A percentile compares a stretch with the other conserved stretches of the same genome.
Evolutionary conservation across 208 protist species (phyloP).

Genomic region (Acanthamoeba lenticulata): DNA sequence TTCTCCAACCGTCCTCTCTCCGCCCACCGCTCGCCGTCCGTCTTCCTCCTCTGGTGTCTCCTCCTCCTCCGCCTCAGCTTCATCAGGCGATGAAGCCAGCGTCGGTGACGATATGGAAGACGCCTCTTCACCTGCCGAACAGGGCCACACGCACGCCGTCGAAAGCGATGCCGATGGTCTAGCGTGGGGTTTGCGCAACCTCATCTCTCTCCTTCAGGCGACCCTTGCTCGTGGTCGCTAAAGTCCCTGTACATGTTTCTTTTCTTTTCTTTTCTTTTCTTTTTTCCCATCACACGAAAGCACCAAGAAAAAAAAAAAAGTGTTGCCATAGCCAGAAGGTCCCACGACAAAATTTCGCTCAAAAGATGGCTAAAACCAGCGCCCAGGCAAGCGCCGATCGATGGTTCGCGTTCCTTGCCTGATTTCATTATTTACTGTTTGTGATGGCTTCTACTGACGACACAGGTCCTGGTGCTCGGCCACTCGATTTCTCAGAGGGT

Average conservation of each 20-base stretch:
- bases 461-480: not conserved
- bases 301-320: too few relatives aligned
- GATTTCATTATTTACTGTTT: not conserved
- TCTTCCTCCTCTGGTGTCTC: not conserved
- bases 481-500: not conserved
- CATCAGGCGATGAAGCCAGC: slow-evolving; percentile 34
- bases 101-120: slow-evolving; percentile 25
- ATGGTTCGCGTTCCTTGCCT: not conserved
- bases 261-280: too few relatives aligned
- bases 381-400: too few relatives aligned
- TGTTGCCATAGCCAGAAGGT: too few relatives aligned
- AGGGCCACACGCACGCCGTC: not conserved
- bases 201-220: not conserved
- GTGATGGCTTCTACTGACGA: not conserved
- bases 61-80: not conserved
- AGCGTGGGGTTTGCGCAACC: slow-evolving; percentile 56
- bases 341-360: too few relatives aligned
- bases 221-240: not conserved
- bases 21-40: not conserved
- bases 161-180: not conserved
- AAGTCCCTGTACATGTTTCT: not conserved
- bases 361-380: too few relatives aligned
- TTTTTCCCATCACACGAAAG: too few relatives aligned
- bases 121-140: not conserved
- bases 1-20: slow-evolving; percentile 19